Conservation (phyloP, 306 rosid genomes). For the Vicia faba region DNA sequence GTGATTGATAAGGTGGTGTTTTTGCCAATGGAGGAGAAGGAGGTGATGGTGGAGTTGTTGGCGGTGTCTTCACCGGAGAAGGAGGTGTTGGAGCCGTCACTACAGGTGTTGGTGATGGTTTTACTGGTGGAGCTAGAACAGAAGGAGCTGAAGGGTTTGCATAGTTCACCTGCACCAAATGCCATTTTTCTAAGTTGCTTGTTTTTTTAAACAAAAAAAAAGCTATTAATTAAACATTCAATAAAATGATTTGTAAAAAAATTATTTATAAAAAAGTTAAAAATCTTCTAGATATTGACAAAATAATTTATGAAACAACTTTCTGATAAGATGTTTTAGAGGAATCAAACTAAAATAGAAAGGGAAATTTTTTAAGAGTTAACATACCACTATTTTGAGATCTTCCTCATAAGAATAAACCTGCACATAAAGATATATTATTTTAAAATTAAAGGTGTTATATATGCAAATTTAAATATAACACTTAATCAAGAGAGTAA, state of each 20-base stretch:
- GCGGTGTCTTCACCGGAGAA: constrained; percentile 23
- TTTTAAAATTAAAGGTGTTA: neutral
- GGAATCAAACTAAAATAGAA: neutral
- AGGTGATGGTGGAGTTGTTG: constrained; percentile 22
- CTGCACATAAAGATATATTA: constrained; percentile 36
- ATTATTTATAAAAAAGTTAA: too few species aligned
- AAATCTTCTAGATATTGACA: constrained; percentile 12
- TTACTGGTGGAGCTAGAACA: neutral
- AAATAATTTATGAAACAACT: neutral
- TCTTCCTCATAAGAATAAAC: constrained; percentile 47
- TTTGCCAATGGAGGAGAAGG: constrained; percentile 8
- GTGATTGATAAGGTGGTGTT: constrained; percentile 42
- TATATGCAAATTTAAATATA: constrained; percentile 19
- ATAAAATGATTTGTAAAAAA: neutral
- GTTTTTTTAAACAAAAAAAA: neutral
- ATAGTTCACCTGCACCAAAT: constrained; percentile 43
- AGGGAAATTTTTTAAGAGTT: neutral
- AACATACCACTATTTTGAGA: constrained; percentile 43
- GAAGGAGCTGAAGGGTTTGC: constrained; percentile 27
- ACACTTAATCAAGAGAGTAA: constrained; percentile 10
- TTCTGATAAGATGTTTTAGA: neutral
- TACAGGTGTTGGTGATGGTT: constrained; percentile 39
- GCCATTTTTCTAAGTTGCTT: neutral
- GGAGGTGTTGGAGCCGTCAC: constrained; percentile 39
- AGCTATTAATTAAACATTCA: too few species aligned